Evolutionary conservation across 306 rosid species (phyloP), one percentile per base, ranked within the genome.

Genomic region (Gastrolobium villosum): DNA sequence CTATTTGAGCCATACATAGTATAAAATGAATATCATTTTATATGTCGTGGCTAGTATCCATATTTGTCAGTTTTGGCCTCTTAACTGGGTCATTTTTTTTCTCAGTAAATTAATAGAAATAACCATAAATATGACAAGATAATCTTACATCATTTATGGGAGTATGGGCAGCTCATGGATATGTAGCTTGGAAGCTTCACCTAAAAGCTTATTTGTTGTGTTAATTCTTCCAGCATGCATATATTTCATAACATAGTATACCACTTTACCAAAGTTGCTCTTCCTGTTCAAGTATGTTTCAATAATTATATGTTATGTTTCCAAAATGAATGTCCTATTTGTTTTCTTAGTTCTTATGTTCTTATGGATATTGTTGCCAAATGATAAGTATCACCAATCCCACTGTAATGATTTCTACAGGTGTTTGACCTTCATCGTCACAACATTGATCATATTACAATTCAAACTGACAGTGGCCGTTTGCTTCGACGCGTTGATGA

Each of bases 361-460:
- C 54, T 70, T 66, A 71, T 53, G 2, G 8, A 10, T 52, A 40
- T 40, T 63, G 64, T 68, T 75, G 53, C 76, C 13, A 53, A 62
- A 65, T 14, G 39, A 37, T 66, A 28, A 41, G 50, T 80, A 57
- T 78, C 11, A 61, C 62, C 84, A 64, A 82, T 86, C 64, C 62
- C 10, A 43, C 53, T 40, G 7, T 73, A 64, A 59, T 80, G 76
- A 31, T 72, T 55, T 69, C 64, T 65, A 28, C 89, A 95, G 99
- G 92, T 88, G 80, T 76, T 69, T 83, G 99, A 95, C 86, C 93
- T 95, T 81, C 99, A 95, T 73, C 91, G 97, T 59, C 99, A 91
- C 90, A 93, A 95, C 77, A 95, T 95, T 66, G 99, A 93, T 87
- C 97, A 95, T 84, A 91, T 95, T 71, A 91, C 99, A 30, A 86